Evolutionary conservation across 208 protist species (phyloP), one percentile per base, ranked within the genome.

Genomic region (Crithidia mellificae): DNA sequence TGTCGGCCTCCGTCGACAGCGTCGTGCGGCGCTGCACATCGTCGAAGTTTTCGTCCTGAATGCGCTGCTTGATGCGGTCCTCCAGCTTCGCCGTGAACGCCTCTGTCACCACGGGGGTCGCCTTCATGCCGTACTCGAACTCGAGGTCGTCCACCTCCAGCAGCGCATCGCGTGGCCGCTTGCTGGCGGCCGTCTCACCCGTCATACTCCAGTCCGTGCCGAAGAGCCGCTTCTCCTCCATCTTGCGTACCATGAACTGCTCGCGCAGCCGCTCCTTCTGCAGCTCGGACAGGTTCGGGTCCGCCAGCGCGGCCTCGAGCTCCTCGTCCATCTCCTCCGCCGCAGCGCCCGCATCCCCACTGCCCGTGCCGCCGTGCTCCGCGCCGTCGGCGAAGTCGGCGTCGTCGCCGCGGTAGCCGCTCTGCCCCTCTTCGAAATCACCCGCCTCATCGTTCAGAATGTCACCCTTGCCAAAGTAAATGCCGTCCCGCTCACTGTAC

Each of bases 111-210:
- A 97, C 89, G 3, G 92, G 92, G 19, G 85, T 84, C 29, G 90
- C 71, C 77, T 88, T 88, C 87, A 93, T 93, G 51, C 82, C 90
- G 77, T 97, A 84, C 62, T 97, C 92, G 68, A 95, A 95, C 50
- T 97, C 86, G 6, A 97, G 61, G 34, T 81, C 63, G 36, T 93
- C 87, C 12, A 85, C 70, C 54, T 95, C 88, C 22, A 97, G 80
- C 78, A 97, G 75, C 14, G 92, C 85, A 56, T 97, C 90, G 46
- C 83, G 82, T 11, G 90, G 92, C 0, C 92, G 90, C 54, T 85
- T 83, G 61, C 36, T 80, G 20, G 83, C 90, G 29, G 78, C 73
- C 27, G 80, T 87, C 77, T 97, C 92, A 12, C 92, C 92, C 12
- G 74, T 39, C 88, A 97, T 92, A 29, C 85, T 71, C 92, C 92